phyloP scores from a whole-genome alignment of 1,284 basidiomycete genomes.

The Vanrija humicola region DNA sequence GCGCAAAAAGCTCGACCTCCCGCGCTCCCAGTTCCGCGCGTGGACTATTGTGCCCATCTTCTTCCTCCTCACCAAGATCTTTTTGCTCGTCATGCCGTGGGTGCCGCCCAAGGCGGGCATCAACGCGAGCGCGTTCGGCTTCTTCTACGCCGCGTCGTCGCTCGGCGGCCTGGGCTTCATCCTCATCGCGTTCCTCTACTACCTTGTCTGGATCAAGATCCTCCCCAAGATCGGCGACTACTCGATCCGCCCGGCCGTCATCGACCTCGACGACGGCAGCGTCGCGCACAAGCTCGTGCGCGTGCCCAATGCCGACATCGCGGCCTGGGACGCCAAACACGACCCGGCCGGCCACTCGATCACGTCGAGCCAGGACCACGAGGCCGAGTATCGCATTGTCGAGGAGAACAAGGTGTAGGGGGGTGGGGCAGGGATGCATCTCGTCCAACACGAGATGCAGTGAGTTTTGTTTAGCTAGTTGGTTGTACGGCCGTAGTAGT shows the following conservation, averaged over 20 bases:
- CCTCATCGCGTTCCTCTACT: slow-evolving; percentile 43
- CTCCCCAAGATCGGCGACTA: slow-evolving; percentile 44
- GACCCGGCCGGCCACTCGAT: slow-evolving; percentile 12
- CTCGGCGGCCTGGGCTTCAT: slow-evolving; percentile 34
- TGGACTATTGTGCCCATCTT: slow-evolving; percentile 50
- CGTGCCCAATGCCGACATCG: slow-evolving; percentile 17
- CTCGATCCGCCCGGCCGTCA: slow-evolving; percentile 39
- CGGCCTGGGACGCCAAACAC: slow-evolving; percentile 22
- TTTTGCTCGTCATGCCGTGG: slow-evolving; percentile 55
- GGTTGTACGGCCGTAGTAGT: background rate
- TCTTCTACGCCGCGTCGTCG: slow-evolving; percentile 47
- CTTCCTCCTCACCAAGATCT: slow-evolving; percentile 49
- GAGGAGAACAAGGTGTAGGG: too few relatives aligned
- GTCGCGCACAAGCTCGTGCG: slow-evolving; percentile 19
- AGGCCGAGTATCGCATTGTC: too few relatives aligned
- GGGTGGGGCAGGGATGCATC: too few relatives aligned
- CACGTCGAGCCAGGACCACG: background rate
- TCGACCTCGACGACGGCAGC: slow-evolving; percentile 36
- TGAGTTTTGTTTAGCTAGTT: too few relatives aligned
- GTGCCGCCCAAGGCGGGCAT: slow-evolving; percentile 42
- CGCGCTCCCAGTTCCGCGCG: slow-evolving; percentile 48
- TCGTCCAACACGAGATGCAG: too few relatives aligned
- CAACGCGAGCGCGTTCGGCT: slow-evolving; percentile 36
- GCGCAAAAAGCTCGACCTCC: slow-evolving; percentile 44
- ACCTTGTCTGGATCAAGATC: slow-evolving; percentile 42